Percentiles rank a stretch among this genome's conserved stretches.
These are phyloP conservation scores for Blastocystis sp. DNA, from an alignment of 352 stramenopile genomes.

Conservation along the genomic window DNA sequence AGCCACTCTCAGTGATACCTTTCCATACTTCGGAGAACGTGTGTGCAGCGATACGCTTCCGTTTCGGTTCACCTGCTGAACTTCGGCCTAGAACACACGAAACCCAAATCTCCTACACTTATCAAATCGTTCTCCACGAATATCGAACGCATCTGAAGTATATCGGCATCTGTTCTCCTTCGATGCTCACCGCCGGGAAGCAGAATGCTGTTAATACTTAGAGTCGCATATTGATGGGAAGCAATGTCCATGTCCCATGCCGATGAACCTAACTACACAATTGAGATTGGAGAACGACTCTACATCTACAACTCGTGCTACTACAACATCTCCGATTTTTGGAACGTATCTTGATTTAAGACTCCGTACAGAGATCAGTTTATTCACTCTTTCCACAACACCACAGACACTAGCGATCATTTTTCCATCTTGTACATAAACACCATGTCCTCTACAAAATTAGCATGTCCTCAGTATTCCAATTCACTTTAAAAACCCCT, in stretches of 20 bases:
- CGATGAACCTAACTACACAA: neutral
- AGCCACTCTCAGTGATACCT: neutral
- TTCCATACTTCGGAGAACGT: conserved; percentile 57
- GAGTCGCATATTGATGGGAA: neutral
- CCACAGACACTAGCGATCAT: conserved; percentile 59
- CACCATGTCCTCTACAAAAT: conserved; percentile 3
- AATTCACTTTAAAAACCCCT: conserved; percentile 52
- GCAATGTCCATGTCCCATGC: conserved; percentile 38
- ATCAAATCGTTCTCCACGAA: conserved; percentile 49
- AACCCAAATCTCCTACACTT: conserved; percentile 5
- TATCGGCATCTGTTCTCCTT: conserved; percentile 21
- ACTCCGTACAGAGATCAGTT: conserved; percentile 42
- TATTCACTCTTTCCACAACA: conserved; percentile 59
- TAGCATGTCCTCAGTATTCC: neutral
- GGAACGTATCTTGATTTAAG: conserved; percentile 46
- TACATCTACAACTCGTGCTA: conserved; percentile 45
- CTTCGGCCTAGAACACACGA: neutral
- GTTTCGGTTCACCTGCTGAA: conserved; percentile 8
- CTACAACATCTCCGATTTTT: conserved; percentile 62
- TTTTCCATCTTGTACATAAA: conserved; percentile 37
- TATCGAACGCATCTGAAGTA: conserved; percentile 44
- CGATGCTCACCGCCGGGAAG: conserved; percentile 55
- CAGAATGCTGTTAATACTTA: conserved; percentile 52
- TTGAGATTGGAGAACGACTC: neutral
- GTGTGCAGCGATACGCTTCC: conserved; percentile 20